These are phyloP conservation scores for Pichia membranifaciens DNA, from an alignment of 805 yeast genomes.

Conservation along the genomic window DNA sequence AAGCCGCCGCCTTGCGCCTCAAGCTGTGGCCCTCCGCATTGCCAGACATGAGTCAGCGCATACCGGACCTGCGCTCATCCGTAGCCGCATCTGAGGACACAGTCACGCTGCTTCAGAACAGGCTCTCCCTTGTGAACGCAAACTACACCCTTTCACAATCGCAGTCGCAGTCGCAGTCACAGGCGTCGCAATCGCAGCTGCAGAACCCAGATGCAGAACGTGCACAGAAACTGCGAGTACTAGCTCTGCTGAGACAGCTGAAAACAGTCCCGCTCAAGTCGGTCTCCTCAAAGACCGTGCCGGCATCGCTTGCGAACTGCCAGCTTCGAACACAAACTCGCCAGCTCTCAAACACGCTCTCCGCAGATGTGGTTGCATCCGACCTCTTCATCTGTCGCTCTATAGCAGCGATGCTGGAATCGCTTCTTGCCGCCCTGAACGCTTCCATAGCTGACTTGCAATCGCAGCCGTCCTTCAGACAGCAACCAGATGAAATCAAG, in stretches of 20 bases:
- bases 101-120: background rate
- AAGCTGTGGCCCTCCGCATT: too few species aligned
- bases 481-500: background rate
- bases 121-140: background rate
- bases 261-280: background rate
- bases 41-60: background rate
- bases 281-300: background rate
- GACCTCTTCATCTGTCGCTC: background rate
- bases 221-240: constrained; percentile 1
- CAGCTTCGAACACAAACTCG: background rate
- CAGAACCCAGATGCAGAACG: too few species aligned
- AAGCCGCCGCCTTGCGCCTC: too few species aligned
- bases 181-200: too few species aligned
- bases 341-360: background rate
- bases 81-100: background rate
- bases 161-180: background rate
- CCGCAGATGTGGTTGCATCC: background rate
- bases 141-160: background rate
- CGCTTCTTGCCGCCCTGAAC: too few species aligned
- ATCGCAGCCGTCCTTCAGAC: background rate
- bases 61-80: background rate
- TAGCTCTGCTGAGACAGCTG: background rate
- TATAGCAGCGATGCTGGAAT: background rate
- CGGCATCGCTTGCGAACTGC: background rate
- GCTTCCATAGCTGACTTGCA: too few species aligned